Conservation (phyloP, 306 rosid species). For the Ormosia emarginata region DNA sequence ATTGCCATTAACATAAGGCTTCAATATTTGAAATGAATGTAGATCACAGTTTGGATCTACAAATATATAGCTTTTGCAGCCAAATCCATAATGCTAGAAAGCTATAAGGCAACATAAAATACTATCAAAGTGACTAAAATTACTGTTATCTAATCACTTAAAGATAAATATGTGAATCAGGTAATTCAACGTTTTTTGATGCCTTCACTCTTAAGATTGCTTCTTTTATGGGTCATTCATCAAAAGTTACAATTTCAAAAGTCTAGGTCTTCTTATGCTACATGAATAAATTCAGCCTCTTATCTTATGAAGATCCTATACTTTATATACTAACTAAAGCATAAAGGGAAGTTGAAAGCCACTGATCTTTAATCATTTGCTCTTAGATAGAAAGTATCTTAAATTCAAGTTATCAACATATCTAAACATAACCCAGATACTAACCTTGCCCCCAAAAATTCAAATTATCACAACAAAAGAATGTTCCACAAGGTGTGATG, state of each 20-base stretch:
- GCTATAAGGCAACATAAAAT: neutral
- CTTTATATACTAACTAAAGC: no score
- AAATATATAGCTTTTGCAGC: neutral
- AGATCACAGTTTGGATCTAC: neutral
- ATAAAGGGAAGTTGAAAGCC: no score
- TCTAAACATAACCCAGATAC: neutral
- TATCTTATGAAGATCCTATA: no score
- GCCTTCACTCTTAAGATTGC: neutral
- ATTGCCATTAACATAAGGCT: conserved; percentile 41
- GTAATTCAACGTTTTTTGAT: neutral
- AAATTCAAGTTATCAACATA: neutral
- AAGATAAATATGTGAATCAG: neutral
- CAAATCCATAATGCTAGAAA: neutral
- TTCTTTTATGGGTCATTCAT: neutral
- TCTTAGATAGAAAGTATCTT: neutral
- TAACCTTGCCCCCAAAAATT: neutral
- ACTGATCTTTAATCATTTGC: neutral
- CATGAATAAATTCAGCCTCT: no score
- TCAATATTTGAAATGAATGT: conserved; percentile 11
- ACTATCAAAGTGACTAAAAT: neutral
- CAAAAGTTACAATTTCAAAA: neutral
- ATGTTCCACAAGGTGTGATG: neutral
- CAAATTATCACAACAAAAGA: neutral
- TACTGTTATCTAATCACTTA: neutral
- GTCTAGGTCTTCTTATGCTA: neutral